A percentile compares a stretch with the other conserved stretches of the same genome.
Conservation (phyloP, 805 yeast genomes). For the Kodamaea fukazawae region DNA sequence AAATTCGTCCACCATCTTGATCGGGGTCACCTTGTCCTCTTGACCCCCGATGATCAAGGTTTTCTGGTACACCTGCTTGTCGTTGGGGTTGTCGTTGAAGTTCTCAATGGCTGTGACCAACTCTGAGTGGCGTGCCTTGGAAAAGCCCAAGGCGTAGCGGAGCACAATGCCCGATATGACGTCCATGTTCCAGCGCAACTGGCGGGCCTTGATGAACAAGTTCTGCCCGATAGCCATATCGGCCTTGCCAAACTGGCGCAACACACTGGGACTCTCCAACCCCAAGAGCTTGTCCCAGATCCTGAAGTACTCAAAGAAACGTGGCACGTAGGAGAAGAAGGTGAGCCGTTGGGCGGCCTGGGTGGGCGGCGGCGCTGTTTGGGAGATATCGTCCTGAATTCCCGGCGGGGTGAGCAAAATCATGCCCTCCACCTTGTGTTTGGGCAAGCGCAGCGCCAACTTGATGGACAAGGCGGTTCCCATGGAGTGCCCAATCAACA, state of each 20-base stretch:
- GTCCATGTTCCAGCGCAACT: slow-evolving; percentile 70
- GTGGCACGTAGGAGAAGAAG: slow-evolving; percentile 39
- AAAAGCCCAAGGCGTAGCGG: slow-evolving; percentile 50
- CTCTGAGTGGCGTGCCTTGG: slow-evolving; percentile 42
- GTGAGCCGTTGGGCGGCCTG: slow-evolving; percentile 16
- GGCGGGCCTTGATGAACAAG: slow-evolving; percentile 48
- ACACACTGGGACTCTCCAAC: slow-evolving; percentile 56
- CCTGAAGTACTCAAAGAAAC: slow-evolving; percentile 54
- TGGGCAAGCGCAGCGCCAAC: slow-evolving; percentile 37
- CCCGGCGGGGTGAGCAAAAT: slow-evolving; percentile 52
- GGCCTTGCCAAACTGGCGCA: slow-evolving; percentile 41
- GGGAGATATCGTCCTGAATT: slow-evolving; percentile 22
- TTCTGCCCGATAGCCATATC: slow-evolving; percentile 16
- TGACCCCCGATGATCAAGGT: slow-evolving; percentile 59
- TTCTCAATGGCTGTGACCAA: slow-evolving; percentile 39
- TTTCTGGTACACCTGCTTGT: slow-evolving; percentile 35
- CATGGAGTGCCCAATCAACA: slow-evolving; percentile 71
- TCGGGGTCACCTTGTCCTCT: slow-evolving; percentile 56
- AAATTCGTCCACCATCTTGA: slow-evolving; percentile 30
- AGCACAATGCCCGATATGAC: slow-evolving; percentile 54
- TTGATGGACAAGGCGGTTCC: slow-evolving; percentile 59
- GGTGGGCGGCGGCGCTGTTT: background rate
- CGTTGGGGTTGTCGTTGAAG: slow-evolving; percentile 32
- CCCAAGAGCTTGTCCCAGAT: slow-evolving; percentile 63
- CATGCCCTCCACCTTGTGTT: slow-evolving; percentile 43